These are phyloP conservation scores for Termitomyces sp. DNA, from an alignment of 768 basidiomycete species.

Conservation along the genomic window DNA sequence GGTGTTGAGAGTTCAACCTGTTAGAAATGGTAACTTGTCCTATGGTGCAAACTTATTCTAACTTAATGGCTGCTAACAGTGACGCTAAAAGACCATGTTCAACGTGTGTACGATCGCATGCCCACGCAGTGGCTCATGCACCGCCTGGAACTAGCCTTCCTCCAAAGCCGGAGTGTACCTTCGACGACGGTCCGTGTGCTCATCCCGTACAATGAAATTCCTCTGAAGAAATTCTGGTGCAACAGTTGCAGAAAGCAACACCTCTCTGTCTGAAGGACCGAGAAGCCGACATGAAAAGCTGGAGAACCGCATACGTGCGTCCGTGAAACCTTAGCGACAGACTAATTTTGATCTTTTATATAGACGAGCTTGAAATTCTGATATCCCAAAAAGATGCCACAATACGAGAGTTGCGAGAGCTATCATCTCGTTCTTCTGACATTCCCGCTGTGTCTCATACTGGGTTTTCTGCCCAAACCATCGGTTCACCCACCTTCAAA, in stretches of 20 bases:
- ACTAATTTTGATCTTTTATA: background rate
- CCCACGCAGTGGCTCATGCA: slow-evolving; percentile 62
- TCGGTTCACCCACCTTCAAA: background rate
- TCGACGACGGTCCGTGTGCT: slow-evolving; percentile 54
- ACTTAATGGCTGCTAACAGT: slow-evolving; percentile 29
- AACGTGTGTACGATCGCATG: slow-evolving; percentile 73
- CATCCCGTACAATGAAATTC: background rate
- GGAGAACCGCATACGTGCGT: slow-evolving; percentile 67
- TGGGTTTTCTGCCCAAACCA: background rate
- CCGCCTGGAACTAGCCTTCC: slow-evolving; percentile 53
- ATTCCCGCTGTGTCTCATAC: slow-evolving; percentile 1
- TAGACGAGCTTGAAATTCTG: slow-evolving; percentile 69
- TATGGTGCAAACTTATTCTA: slow-evolving; percentile 4
- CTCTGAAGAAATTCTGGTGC: background rate
- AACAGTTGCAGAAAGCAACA: slow-evolving; percentile 38
- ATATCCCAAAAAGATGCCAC: slow-evolving; percentile 52
- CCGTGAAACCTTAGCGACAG: background rate
- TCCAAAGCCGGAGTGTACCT: slow-evolving; percentile 67
- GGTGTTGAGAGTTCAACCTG: background rate
- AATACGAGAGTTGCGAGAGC: slow-evolving; percentile 8
- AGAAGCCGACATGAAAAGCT: slow-evolving; percentile 61
- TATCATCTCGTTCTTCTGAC: slow-evolving; percentile 8
- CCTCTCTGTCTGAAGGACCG: slow-evolving; percentile 42
- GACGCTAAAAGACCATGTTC: slow-evolving; percentile 77
- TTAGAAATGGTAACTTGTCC: slow-evolving; percentile 55